Base-by-base conservation (phyloP, 2,329 filamentous ascomycete species). In the Claviceps quebecensis region DNA sequence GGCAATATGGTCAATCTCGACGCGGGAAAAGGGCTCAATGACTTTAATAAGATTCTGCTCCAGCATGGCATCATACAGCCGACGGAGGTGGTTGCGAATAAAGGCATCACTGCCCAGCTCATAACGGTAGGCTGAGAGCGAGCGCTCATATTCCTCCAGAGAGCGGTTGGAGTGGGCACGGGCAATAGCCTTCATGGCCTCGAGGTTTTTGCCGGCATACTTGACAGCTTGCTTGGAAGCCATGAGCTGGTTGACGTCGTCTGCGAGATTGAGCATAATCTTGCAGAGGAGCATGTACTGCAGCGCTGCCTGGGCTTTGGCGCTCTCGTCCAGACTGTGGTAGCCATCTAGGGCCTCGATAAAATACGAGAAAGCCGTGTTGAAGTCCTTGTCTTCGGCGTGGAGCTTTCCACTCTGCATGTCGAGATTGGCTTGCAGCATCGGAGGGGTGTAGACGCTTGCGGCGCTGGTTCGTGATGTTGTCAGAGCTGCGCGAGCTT, bases 231-330 rank as follows among this genome's bases (percentile, higher is more conserved):
- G 90, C 78, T 98, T 98, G 51, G 88, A 94, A 34, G 86, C 81
- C 81, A 98, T 88, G 59, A 98, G 80, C 64, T 86, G 82, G 71
- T 91, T 95, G 67, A 98, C 91, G 68, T 98, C 94, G 73, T 97
- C 90, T 58, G 83, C 88, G 41, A 94, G 77, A 72, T 98, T 98
- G 60, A 98, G 78, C 94, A 98, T 98, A 69, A 98, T 93, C 76
- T 98, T 98, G 82, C 93, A 97, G 38, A 98, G 83, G 51, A 98
- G 80, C 93, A 98, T 98, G 76, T 98, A 98, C 74, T 98, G 93
- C 58, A 98, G 76, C 11, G 93, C 89, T 13, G 91, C 87, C n/a
- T 91, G 94, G n/a, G 94, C 93, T 70, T 90, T 89, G 57, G 77
- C 73, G 40, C 83, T 74, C 65, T 95, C 89, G 59, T 98, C 93